Conservation (phyloP, 768 basidiomycete genomes). For the Kwoniella pini region DNA sequence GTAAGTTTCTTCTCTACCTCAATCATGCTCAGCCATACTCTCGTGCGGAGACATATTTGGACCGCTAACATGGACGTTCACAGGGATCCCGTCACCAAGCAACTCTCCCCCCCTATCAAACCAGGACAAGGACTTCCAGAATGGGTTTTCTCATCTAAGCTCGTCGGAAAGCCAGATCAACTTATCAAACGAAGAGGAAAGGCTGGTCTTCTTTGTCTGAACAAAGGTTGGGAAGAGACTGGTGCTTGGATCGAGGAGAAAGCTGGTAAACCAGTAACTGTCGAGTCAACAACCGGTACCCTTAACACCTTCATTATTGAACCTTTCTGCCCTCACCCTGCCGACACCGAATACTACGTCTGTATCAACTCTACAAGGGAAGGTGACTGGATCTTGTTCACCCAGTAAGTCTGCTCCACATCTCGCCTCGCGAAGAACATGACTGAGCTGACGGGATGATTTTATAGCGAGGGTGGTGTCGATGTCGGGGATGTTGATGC, state of each 20-base stretch:
- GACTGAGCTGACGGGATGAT: slow-evolving; percentile 17
- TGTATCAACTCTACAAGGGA: slow-evolving; percentile 95
- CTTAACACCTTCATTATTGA: slow-evolving; percentile 98
- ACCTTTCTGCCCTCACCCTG: slow-evolving; percentile 95
- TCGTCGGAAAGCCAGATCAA: slow-evolving; percentile 63
- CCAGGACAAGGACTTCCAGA: slow-evolving; percentile 55
- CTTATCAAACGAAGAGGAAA: slow-evolving; percentile 99
- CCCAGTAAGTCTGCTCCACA: slow-evolving; percentile 59
- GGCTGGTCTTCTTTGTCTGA: slow-evolving; percentile 89
- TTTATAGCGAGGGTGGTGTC: slow-evolving; percentile 78
- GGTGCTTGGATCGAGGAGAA: slow-evolving; percentile 81
- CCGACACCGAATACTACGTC: slow-evolving; percentile 94
- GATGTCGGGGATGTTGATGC: slow-evolving; percentile 98
- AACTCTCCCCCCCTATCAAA: slow-evolving; percentile 53
- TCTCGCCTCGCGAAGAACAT: neutral
- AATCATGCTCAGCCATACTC: neutral
- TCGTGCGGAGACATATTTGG: too few species aligned
- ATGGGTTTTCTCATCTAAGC: slow-evolving; percentile 56
- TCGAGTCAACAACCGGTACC: slow-evolving; percentile 90
- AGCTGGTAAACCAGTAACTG: slow-evolving; percentile 91
- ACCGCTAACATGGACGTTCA: neutral
- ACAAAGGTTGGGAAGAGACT: slow-evolving; percentile 88
- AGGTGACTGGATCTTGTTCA: slow-evolving; percentile 96
- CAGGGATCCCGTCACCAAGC: slow-evolving; percentile 54
- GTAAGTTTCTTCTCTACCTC: slow-evolving; percentile 38